Percentiles rank a stretch among this genome's conserved stretches.
phyloP scores from a whole-genome alignment of 176 grass and related monocot genomes.

The Oropetium thomaeum region DNA sequence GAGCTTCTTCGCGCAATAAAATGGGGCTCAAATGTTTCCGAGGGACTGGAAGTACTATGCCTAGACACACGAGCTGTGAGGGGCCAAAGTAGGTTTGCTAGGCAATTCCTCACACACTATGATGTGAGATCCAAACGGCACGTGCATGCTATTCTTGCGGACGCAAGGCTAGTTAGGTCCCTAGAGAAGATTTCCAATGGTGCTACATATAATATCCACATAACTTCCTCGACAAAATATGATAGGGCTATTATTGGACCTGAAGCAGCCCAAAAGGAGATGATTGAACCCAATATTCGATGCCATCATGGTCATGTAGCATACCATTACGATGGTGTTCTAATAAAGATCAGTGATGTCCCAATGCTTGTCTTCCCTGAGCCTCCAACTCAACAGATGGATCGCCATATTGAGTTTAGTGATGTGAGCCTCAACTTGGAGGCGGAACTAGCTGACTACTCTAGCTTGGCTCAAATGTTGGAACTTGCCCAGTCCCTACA shows the following conservation, averaged over 20 bases:
- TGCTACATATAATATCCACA: too few species aligned
- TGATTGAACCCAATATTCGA: background rate
- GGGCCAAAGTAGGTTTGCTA: background rate
- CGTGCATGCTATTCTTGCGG: constrained; percentile 6
- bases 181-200: too few species aligned
- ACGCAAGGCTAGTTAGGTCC: background rate
- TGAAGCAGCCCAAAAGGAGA: background rate
- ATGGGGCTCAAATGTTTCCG: fast-evolving
- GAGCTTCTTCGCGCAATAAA: background rate
- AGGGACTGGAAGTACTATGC: background rate
- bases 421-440: background rate
- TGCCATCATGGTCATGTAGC: too few species aligned
- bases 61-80: background rate
- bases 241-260: background rate
- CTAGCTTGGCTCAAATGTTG: fast-evolving
- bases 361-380: background rate
- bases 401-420: background rate
- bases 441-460: fast-evolving
- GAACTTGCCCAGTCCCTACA: fast-evolving
- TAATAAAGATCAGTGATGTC: background rate
- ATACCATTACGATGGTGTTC: background rate
- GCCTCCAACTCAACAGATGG: background rate
- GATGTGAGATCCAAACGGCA: fast-evolving
- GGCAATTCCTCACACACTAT: background rate
- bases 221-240: background rate